These are phyloP conservation scores for Vigna nakashimae DNA, from an alignment of 306 rosid genomes.

Conservation along the genomic window DNA sequence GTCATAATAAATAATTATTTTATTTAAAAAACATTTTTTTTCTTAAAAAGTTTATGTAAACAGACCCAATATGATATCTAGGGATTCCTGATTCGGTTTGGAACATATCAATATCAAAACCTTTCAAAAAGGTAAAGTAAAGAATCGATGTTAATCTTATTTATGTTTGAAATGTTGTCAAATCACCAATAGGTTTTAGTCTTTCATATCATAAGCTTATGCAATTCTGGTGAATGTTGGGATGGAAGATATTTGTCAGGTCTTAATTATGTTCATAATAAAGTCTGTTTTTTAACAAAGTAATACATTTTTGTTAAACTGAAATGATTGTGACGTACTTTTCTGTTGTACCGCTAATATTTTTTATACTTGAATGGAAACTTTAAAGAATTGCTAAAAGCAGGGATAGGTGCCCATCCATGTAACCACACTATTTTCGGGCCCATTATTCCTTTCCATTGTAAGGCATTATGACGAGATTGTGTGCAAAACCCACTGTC, in stretches of 20 bases:
- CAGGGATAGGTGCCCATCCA: neutral
- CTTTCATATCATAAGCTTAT: conserved; percentile 7
- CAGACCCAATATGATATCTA: neutral
- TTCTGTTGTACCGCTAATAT: neutral
- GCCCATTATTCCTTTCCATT: neutral
- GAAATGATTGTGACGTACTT: neutral
- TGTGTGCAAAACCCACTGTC: neutral
- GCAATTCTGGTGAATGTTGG: neutral
- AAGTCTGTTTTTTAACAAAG: neutral
- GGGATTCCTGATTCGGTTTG: conserved; percentile 24
- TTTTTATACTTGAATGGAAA: neutral
- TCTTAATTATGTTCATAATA: neutral
- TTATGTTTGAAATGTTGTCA: conserved; percentile 17
- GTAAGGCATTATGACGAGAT: conserved; percentile 5
- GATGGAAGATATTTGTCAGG: conserved; percentile 18
- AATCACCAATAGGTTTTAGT: neutral
- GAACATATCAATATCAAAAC: conserved; percentile 11
- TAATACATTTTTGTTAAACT: neutral
- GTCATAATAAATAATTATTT: too few relatives aligned
- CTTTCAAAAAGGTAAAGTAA: neutral
- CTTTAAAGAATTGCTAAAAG: neutral
- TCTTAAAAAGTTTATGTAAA: too few relatives aligned
- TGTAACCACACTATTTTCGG: neutral
- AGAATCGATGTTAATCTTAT: neutral
- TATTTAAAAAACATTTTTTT: too few relatives aligned